Evolutionary conservation across 2,329 filamentous ascomycete species (phyloP).

Genomic region (Neophaeococcomyces mojaviensis): DNA sequence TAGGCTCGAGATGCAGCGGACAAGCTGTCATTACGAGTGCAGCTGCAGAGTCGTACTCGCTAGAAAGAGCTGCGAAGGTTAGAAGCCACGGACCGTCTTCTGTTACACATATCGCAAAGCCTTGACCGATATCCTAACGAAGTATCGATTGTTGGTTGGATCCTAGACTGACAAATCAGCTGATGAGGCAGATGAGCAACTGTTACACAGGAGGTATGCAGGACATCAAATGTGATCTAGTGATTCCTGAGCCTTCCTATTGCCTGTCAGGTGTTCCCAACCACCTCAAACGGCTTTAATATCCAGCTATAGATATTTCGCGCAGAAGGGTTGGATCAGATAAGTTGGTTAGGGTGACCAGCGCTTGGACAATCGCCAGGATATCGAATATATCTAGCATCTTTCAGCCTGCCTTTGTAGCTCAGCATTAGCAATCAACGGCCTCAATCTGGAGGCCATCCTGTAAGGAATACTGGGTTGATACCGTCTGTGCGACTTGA

Average conservation of each 20-base stretch:
- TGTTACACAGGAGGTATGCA: conserved; percentile 4
- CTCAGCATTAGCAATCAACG: too few relatives aligned
- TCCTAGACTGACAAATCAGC: conserved; percentile 9
- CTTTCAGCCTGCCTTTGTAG: too few relatives aligned
- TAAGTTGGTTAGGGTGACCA: too few relatives aligned
- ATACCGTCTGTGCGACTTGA: too few relatives aligned
- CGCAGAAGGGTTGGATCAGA: too few relatives aligned
- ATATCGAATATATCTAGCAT: too few relatives aligned
- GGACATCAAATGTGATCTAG: conserved; percentile 5
- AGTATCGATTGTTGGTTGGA: not conserved
- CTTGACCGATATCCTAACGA: not conserved
- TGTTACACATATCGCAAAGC: conserved; percentile 8
- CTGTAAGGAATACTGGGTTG: too few relatives aligned
- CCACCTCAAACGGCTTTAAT: conserved; percentile 2
- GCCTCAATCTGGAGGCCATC: too few relatives aligned
- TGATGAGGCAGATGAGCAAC: not conserved
- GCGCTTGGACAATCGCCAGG: too few relatives aligned
- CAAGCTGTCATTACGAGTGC: conserved; percentile 2
- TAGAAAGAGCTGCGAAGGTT: conserved; percentile 10
- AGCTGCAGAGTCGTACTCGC: conserved; percentile 5
- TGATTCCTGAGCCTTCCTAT: not conserved
- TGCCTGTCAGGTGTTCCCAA: not conserved
- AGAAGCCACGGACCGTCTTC: conserved; percentile 8
- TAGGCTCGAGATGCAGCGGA: not conserved
- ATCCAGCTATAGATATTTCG: not conserved